phyloP scores from a whole-genome alignment of 2,329 filamentous ascomycete species.

The Lachnum nothofagi region DNA sequence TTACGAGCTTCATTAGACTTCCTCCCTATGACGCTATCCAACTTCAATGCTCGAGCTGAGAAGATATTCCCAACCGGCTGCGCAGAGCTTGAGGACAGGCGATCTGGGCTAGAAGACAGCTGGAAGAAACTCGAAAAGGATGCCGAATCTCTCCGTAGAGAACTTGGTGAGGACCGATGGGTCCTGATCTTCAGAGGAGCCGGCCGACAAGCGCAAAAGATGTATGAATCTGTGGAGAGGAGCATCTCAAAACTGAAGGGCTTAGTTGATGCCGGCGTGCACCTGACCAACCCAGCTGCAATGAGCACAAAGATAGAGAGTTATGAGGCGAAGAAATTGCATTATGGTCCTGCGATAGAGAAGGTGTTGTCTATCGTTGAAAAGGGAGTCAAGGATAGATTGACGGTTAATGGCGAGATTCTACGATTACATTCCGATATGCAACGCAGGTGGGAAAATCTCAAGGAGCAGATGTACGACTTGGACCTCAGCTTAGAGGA shows the following conservation, averaged over 20 bases:
- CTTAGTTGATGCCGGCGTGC: conserved; percentile 67
- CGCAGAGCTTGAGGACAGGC: conserved; percentile 75
- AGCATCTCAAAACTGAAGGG: conserved; percentile 79
- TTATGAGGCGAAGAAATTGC: conserved; percentile 90
- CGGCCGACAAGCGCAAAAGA: conserved; percentile 85
- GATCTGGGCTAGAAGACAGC: conserved; percentile 69
- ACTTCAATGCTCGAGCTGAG: conserved; percentile 75
- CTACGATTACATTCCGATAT: conserved; percentile 80
- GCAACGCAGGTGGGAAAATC: conserved; percentile 70
- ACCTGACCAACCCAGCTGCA: conserved; percentile 63
- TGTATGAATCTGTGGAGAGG: conserved; percentile 91
- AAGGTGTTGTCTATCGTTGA: conserved; percentile 88
- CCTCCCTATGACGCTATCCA: conserved; percentile 85
- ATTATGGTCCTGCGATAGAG: conserved; percentile 91
- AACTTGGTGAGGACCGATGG: conserved; percentile 94
- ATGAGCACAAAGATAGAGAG: conserved; percentile 82
- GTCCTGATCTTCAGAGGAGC: conserved; percentile 92
- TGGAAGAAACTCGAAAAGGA: conserved; percentile 88
- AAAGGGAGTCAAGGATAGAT: conserved; percentile 87
- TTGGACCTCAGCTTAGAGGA: conserved; percentile 74
- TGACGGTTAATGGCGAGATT: conserved; percentile 95
- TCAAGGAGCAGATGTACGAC: conserved; percentile 72
- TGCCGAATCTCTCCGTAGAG: conserved; percentile 80
- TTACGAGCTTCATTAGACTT: conserved; percentile 90
- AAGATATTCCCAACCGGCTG: conserved; percentile 83